These are phyloP conservation scores for Stephania japonica DNA, from an alignment of 164 flowering plant genomes.

Conservation along the genomic window DNA sequence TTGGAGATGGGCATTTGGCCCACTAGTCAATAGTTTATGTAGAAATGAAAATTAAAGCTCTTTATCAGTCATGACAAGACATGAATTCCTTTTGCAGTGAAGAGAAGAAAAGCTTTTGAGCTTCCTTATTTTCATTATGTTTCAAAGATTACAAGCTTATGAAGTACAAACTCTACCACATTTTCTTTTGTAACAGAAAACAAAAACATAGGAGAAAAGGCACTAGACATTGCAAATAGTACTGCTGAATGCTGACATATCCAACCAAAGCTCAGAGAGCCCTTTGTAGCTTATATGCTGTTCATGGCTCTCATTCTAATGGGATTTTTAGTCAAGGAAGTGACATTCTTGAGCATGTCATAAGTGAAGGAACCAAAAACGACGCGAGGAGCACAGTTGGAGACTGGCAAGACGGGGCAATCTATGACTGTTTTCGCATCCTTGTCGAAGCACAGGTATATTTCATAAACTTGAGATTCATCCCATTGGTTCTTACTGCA, in stretches of 20 bases:
- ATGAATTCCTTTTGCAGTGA: not conserved
- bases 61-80: too few species aligned
- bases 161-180: not conserved
- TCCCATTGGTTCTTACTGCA: constrained; percentile 12
- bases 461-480: constrained; percentile 9
- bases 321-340: constrained; percentile 2
- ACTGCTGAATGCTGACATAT: too few species aligned
- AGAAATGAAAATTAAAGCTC: not conserved
- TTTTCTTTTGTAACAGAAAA: not conserved
- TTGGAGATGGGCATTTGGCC: too few species aligned
- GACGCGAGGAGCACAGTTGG: constrained; percentile 11
- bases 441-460: constrained; percentile 13
- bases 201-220: not conserved
- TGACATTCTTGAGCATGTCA: constrained; percentile 10
- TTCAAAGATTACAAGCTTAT: not conserved
- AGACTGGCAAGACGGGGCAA: constrained; percentile 9
- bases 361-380: constrained; percentile 14
- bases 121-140: not conserved
- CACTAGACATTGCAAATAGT: too few species aligned
- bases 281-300: not conserved
- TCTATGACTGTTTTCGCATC: constrained; percentile 6
- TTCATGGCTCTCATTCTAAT: constrained; percentile 8
- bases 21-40: not conserved
- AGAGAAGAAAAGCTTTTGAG: not conserved
- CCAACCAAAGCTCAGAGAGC: too few species aligned